phyloP scores from a whole-genome alignment of 768 basidiomycete genomes.

The Boletus tylopilopsis region DNA sequence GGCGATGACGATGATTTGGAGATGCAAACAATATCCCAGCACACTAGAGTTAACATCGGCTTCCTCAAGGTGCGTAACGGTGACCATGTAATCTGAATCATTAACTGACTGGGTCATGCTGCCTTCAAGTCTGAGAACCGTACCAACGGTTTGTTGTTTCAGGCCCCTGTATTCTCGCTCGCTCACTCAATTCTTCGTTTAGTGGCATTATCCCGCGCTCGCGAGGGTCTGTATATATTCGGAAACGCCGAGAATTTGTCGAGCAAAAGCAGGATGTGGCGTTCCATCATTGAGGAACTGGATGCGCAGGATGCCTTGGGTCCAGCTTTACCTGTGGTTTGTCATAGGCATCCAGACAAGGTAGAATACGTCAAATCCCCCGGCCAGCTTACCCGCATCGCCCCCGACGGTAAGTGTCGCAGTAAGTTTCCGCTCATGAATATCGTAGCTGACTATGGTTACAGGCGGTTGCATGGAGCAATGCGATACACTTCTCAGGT shows the following conservation, averaged over 20 bases:
- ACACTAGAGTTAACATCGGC: conserved; percentile 47
- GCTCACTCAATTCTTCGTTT: neutral
- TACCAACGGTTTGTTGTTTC: conserved; percentile 43
- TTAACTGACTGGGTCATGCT: neutral
- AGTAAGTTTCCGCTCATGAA: neutral
- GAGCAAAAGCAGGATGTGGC: conserved; percentile 55
- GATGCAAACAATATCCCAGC: conserved; percentile 7
- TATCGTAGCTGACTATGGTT: neutral
- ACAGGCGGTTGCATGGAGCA: conserved; percentile 60
- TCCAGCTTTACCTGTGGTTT: conserved; percentile 51
- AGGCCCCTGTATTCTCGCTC: too few relatives aligned
- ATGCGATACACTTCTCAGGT: conserved; percentile 49
- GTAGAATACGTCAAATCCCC: conserved; percentile 44
- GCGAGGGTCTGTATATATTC: conserved; percentile 69
- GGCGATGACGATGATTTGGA: conserved; percentile 36
- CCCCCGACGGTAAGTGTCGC: conserved; percentile 50
- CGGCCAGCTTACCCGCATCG: conserved; percentile 44
- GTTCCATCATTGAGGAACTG: conserved; percentile 52
- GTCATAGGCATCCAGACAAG: conserved; percentile 49
- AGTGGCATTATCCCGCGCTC: conserved; percentile 73
- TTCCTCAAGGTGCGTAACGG: conserved; percentile 66
- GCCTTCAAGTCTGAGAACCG: conserved; percentile 50
- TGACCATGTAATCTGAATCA: neutral
- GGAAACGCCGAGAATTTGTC: conserved; percentile 61
- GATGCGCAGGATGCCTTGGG: conserved; percentile 46